Evolutionary conservation across 192 early-diverging fungal species (phyloP).

Genomic region (Glomus cerebriforme): DNA sequence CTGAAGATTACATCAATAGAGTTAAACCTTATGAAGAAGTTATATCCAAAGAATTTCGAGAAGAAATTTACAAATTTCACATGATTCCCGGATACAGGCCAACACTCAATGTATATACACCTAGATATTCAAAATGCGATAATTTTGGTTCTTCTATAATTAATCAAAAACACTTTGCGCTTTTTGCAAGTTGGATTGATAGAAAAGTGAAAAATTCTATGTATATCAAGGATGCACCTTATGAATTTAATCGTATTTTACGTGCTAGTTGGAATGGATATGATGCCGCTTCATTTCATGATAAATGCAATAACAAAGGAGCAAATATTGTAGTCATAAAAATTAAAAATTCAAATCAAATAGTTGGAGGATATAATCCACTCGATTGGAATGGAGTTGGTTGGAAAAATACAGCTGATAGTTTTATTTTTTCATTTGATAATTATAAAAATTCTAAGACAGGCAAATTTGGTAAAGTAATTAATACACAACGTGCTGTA

Average conservation of each 20-base stretch:
- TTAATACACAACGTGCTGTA: too few relatives aligned
- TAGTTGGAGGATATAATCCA: conserved; percentile 14
- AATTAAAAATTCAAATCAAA: background rate
- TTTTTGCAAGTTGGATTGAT: conserved; percentile 26
- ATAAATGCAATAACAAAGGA: background rate
- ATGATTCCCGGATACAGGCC: too few relatives aligned
- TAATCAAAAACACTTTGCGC: background rate
- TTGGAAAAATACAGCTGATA: too few relatives aligned
- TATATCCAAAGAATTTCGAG: too few relatives aligned
- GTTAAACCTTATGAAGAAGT: too few relatives aligned
- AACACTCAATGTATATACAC: conserved; percentile 10
- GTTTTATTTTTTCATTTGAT: too few relatives aligned
- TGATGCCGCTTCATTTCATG: conserved; percentile 5
- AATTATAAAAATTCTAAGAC: too few relatives aligned
- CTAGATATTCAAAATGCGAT: background rate
- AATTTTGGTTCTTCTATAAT: background rate
- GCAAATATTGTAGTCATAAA: background rate
- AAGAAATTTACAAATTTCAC: too few relatives aligned
- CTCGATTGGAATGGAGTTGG: conserved; percentile 7
- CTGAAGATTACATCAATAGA: too few relatives aligned
- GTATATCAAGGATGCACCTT: too few relatives aligned
- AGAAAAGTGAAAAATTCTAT: background rate
- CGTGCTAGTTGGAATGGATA: conserved; percentile 2
- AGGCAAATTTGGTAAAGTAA: too few relatives aligned
- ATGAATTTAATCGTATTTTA: background rate